These are phyloP conservation scores for Reticulascus tulasneorum DNA, from an alignment of 2,329 filamentous ascomycete species.

Conservation along the genomic window DNA sequence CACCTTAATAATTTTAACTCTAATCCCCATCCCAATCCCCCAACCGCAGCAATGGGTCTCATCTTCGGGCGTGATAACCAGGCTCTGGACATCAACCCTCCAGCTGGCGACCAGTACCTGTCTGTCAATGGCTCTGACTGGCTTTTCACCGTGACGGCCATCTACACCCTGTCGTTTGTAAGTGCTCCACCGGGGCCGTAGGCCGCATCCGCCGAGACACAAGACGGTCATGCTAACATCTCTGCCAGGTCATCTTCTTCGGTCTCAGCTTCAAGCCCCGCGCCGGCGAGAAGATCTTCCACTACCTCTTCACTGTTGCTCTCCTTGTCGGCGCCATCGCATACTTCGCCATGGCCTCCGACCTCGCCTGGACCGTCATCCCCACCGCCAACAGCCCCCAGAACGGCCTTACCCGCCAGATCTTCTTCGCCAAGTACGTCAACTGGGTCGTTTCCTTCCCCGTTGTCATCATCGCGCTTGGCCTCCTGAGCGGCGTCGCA, in stretches of 20 bases:
- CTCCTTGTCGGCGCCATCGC: conserved; percentile 44
- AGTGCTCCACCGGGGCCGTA: conserved; percentile 13
- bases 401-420: conserved; percentile 34
- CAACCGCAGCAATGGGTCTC: conserved; percentile 23
- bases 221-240: conserved; percentile 9
- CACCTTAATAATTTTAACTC: too few species aligned
- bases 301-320: conserved; percentile 49
- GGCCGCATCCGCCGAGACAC: neutral
- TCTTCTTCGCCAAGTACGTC: conserved; percentile 54
- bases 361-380: conserved; percentile 43
- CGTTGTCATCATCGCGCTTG: conserved; percentile 38
- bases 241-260: conserved; percentile 33
- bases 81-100: conserved; percentile 43
- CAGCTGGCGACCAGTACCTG: conserved; percentile 32
- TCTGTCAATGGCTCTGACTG: conserved; percentile 47
- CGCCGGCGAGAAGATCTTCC: conserved; percentile 49
- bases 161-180: conserved; percentile 45
- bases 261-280: conserved; percentile 37
- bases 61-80: conserved; percentile 36
- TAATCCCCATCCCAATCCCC: too few species aligned
- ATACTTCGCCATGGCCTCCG: conserved; percentile 50
- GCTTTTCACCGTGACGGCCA: conserved; percentile 50
- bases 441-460: conserved; percentile 52
- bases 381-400: conserved; percentile 27
- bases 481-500: conserved; percentile 47